These are phyloP conservation scores for Gossypium gossypioides DNA, from an alignment of 441 rosid species.

Conservation along the genomic window DNA sequence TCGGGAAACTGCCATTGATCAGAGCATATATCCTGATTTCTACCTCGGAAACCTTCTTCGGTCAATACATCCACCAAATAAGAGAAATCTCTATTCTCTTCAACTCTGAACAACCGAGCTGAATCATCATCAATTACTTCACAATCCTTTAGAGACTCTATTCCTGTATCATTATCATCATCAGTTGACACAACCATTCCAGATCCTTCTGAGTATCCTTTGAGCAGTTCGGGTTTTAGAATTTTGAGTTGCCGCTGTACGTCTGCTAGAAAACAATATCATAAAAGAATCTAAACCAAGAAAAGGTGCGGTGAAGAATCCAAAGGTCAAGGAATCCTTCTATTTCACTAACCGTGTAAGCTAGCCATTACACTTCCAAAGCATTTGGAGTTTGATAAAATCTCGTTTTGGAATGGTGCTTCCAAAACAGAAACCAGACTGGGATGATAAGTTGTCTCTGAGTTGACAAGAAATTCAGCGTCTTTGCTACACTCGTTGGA, in stretches of 20 bases:
- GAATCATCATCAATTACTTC: conserved; percentile 25
- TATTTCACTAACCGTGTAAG: conserved; percentile 34
- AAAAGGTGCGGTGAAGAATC: background rate
- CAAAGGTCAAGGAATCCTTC: background rate
- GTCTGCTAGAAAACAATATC: conserved; percentile 23
- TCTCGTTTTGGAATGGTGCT: conserved; percentile 31
- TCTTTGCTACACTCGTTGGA: conserved; percentile 35
- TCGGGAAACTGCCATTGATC: conserved; percentile 23
- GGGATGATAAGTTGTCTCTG: conserved; percentile 49
- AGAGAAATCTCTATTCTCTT: conserved; percentile 48
- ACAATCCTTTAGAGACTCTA: conserved; percentile 13
- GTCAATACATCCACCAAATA: conserved; percentile 54
- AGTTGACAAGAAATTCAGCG: conserved; percentile 36
- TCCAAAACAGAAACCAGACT: conserved; percentile 83
- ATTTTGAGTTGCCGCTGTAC: conserved; percentile 35
- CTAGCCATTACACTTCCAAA: conserved; percentile 18
- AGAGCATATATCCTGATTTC: conserved; percentile 13
- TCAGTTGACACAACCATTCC: conserved; percentile 54
- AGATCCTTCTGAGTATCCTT: conserved; percentile 39
- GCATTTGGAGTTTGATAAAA: conserved; percentile 22
- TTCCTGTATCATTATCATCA: conserved; percentile 35
- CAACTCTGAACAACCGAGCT: conserved; percentile 17
- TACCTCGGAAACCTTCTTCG: conserved; percentile 41
- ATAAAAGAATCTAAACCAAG: background rate
- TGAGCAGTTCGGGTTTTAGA: conserved; percentile 39